These are phyloP conservation scores for Fraxinus sp. DNA, from an alignment of 305 asterid species.

Conservation along the genomic window DNA sequence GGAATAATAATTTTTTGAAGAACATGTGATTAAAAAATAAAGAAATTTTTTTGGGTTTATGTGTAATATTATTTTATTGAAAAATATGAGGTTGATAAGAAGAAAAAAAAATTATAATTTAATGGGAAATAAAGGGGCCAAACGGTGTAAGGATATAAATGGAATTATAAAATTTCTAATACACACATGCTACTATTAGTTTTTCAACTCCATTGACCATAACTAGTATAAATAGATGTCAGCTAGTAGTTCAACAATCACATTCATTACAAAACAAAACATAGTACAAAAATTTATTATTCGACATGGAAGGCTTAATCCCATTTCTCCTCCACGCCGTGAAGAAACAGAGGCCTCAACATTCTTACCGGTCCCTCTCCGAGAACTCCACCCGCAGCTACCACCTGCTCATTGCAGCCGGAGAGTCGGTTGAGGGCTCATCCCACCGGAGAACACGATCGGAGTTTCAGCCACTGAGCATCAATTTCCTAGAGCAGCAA, in stretches of 20 bases:
- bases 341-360: constrained; percentile 55
- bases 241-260: neutral
- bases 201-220: neutral
- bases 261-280: neutral
- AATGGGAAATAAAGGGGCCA: too few species aligned
- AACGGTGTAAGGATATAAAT: neutral
- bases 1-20: too few species aligned
- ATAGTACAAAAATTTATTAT: neutral
- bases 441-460: constrained; percentile 59
- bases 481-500: constrained; percentile 26
- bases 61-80: too few species aligned
- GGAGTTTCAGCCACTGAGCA: constrained; percentile 41
- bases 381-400: constrained; percentile 66
- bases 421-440: constrained; percentile 48
- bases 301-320: constrained; percentile 69
- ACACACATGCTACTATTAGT: neutral
- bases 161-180: neutral
- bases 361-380: constrained; percentile 51
- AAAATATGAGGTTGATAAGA: too few species aligned
- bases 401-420: constrained; percentile 48
- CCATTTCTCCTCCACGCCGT: constrained; percentile 61
- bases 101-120: too few species aligned
- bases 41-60: too few species aligned
- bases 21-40: too few species aligned
- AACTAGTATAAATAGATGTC: neutral